These are phyloP conservation scores for Nepenthes alata DNA, from an alignment of 179 eudicot species.

Conservation along the genomic window DNA sequence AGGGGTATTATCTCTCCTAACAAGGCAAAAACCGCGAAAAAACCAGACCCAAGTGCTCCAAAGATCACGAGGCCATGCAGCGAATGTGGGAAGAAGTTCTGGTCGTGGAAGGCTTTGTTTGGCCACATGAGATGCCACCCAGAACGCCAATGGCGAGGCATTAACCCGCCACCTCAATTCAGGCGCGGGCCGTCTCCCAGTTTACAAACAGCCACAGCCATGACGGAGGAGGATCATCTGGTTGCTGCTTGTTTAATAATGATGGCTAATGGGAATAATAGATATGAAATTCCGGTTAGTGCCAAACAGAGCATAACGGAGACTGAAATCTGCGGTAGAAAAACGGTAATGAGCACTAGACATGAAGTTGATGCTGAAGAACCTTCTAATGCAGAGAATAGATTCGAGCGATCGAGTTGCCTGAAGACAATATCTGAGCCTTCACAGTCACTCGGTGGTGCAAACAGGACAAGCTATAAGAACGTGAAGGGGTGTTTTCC, in stretches of 20 bases:
- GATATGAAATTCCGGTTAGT: background rate
- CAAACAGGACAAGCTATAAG: conserved; percentile 74
- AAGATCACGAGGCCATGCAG: conserved; percentile 70
- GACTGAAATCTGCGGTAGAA: conserved; percentile 1
- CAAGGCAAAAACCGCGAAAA: conserved; percentile 12
- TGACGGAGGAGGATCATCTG: conserved; percentile 42
- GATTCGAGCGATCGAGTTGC: conserved; percentile 70
- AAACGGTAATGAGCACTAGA: background rate
- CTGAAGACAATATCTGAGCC: conserved; percentile 64
- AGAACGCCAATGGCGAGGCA: conserved; percentile 89
- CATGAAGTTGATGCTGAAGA: background rate
- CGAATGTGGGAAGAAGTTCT: conserved; percentile 75
- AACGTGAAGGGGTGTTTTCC: conserved; percentile 84
- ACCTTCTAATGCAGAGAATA: background rate
- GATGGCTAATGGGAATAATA: conserved; percentile 26
- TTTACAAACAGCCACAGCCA: background rate
- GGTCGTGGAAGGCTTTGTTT: conserved; percentile 82
- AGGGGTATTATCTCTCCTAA: conserved; percentile 3
- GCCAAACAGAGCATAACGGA: background rate
- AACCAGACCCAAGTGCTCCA: conserved; percentile 52
- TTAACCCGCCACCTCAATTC: conserved; percentile 65
- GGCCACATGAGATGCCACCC: conserved; percentile 99
- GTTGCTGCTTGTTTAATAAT: conserved; percentile 52
- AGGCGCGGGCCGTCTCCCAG: background rate
- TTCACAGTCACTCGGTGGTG: conserved; percentile 72